Evolutionary conservation across 176 grass and related monocot genomes (phyloP), one percentile per base, ranked within the genome.

Genomic region (Carex kokanica): DNA sequence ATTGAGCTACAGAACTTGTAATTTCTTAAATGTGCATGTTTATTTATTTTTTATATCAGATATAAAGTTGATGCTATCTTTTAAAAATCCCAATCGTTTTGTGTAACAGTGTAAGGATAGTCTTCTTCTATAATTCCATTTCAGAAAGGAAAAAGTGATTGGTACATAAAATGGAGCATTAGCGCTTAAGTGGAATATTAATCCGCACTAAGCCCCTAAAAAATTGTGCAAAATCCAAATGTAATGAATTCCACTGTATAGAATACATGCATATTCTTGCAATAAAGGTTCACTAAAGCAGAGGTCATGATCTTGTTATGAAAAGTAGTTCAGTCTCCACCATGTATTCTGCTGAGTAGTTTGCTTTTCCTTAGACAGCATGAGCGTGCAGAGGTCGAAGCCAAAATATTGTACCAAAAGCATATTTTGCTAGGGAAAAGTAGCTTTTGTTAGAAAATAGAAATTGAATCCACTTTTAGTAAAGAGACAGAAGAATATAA

Each of bases 121-220:
- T 52, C 4, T 51, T 38, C 36, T 38, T 38, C 4, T 38, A 5
- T 38, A 4, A 34, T 34, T 3, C 32, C 32, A 34, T 38, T 38
- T 38, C 3, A 45, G 12, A 65, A 68, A 32, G 61, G 41, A 8
- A 82, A 82, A 56, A 54, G 40, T 36, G 61, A 82, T 65, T 65
- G 43, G 18, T 25, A 52, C 23, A 81, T 47, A 82, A 68, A 82
- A 47, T 52, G 47, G 61, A 82, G 59, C 57, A 52, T 65, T 82
- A 67, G 34, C 3, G 38, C 60, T 25, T 68, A 52, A 82, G 80
- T 68, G 80, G 80, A 82, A 64, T 82, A 82, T 34, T 56, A 82
- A 67, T 67, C 23, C 9, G 60, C 80, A 82, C 80, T 68, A 64
- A 12, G 34, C 24, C 54, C 17, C 47, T 52, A 67, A 68, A 62